Conservation (phyloP, 2,329 filamentous ascomycete species). For the Didymella pomorum region DNA sequence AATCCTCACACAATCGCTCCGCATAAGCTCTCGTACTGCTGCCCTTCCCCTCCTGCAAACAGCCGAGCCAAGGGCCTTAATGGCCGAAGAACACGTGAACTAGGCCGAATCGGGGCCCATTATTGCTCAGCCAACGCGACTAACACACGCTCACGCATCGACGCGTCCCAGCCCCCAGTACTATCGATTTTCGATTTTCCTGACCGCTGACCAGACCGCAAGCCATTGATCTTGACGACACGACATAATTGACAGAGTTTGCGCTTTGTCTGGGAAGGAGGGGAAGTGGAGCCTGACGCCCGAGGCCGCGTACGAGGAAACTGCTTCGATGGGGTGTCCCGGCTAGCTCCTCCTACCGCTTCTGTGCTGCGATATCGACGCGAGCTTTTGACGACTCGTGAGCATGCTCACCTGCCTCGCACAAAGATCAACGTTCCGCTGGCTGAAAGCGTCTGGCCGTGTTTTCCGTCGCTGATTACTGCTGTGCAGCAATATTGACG, state of each 20-base stretch:
- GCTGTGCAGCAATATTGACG: constrained; percentile 1
- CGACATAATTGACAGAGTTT: constrained; percentile 9
- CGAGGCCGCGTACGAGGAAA: constrained; percentile 2
- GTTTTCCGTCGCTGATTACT: background rate
- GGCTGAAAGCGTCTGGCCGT: constrained; percentile 3
- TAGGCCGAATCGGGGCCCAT: constrained; percentile 7
- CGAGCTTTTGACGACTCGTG: background rate
- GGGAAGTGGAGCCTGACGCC: constrained; percentile 16
- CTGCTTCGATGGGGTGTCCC: constrained; percentile 5
- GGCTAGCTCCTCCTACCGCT: background rate
- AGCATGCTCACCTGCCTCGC: constrained; percentile 7
- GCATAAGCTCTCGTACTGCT: constrained; percentile 12
- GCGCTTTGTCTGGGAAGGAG: constrained; percentile 16
- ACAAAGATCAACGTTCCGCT: background rate
- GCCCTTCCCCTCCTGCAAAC: constrained; percentile 17
- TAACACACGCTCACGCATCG: constrained; percentile 11
- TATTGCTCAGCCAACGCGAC: constrained; percentile 17
- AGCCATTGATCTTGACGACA: constrained; percentile 15
- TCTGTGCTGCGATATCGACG: constrained; percentile 2
- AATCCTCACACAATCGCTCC: constrained; percentile 11
- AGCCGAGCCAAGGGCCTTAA: constrained; percentile 5
- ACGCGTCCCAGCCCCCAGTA: constrained; percentile 6
- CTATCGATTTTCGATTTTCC: background rate
- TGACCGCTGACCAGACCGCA: background rate
- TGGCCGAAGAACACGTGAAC: no score